phyloP scores from a whole-genome alignment of 2,329 filamentous ascomycete genomes.

The Trichothecium roseum region DNA sequence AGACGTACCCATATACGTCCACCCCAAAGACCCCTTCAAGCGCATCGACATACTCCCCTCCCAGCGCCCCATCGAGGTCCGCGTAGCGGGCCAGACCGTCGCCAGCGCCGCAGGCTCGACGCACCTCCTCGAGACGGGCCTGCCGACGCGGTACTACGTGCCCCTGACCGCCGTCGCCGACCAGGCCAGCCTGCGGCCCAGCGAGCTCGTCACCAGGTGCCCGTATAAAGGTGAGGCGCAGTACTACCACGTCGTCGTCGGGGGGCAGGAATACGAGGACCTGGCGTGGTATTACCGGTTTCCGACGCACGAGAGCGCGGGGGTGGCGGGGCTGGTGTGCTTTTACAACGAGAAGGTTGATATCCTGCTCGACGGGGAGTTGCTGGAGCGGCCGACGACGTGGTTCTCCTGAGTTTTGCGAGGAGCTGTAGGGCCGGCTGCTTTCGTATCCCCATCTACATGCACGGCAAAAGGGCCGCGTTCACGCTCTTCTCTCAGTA shows the following conservation, averaged over 20 bases:
- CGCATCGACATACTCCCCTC: conserved; percentile 52
- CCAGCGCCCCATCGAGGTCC: conserved; percentile 39
- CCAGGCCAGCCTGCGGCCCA: conserved; percentile 32
- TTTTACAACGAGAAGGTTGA: conserved; percentile 63
- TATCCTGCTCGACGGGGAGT: conserved; percentile 43
- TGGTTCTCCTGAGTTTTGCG: conserved; percentile 13
- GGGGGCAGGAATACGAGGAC: conserved; percentile 33
- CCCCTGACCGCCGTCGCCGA: conserved; percentile 41
- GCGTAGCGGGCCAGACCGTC: conserved; percentile 33
- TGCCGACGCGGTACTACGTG: conserved; percentile 50
- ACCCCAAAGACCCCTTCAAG: conserved; percentile 59
- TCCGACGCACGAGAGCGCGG: conserved; percentile 45
- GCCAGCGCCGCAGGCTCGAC: conserved; percentile 33
- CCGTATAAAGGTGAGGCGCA: conserved; percentile 59
- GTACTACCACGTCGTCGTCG: conserved; percentile 46
- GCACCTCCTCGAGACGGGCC: conserved; percentile 50
- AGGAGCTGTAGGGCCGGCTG: too few relatives aligned
- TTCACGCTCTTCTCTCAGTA: too few relatives aligned
- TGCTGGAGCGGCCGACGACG: conserved; percentile 18
- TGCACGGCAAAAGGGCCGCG: too few relatives aligned
- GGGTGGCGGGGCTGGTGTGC: conserved; percentile 45
- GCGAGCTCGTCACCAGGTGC: conserved; percentile 43
- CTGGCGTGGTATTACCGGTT: conserved; percentile 53
- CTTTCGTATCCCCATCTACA: too few relatives aligned
- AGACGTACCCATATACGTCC: conserved; percentile 46